Evolutionary conservation across 495 filamentous ascomycete species (phyloP).

Genomic region (Aspergillus kassunensis): DNA sequence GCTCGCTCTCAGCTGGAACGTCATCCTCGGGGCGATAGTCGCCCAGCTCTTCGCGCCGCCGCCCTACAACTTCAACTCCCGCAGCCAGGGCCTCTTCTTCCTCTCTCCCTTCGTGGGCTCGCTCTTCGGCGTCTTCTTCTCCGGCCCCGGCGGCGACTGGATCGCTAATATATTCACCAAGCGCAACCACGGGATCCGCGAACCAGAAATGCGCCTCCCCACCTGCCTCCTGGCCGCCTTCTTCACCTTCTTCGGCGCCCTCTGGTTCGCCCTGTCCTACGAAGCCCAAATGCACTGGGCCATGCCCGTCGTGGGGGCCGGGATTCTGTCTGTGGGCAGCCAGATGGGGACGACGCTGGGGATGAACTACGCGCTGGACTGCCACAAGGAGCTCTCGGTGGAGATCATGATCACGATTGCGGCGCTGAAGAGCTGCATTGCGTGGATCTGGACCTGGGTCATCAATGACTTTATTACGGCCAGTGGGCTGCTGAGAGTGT

Average conservation of each 20-base stretch:
- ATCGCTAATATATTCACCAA: slow-evolving; percentile 47
- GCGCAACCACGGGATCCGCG: slow-evolving; percentile 47
- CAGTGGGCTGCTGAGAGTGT: slow-evolving; percentile 13
- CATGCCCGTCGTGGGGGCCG: slow-evolving; percentile 21
- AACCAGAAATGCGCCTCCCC: slow-evolving; percentile 53
- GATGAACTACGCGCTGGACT: slow-evolving; percentile 23
- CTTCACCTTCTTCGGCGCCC: slow-evolving; percentile 19
- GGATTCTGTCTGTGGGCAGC: slow-evolving; percentile 21
- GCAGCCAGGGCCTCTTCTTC: slow-evolving; percentile 46
- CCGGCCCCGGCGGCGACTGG: slow-evolving; percentile 45
- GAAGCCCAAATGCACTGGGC: slow-evolving; percentile 17
- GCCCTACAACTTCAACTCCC: slow-evolving; percentile 48
- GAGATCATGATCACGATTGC: slow-evolving; percentile 22
- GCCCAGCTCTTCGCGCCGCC: slow-evolving; percentile 46
- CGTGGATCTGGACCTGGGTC: slow-evolving; percentile 25
- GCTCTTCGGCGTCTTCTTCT: slow-evolving; percentile 45
- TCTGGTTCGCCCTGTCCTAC: slow-evolving; percentile 18
- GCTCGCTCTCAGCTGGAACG: slow-evolving; percentile 35
- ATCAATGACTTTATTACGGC: slow-evolving; percentile 21
- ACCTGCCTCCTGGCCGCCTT: slow-evolving; percentile 23
- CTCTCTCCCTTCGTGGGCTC: slow-evolving; percentile 46
- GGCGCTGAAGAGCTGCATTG: slow-evolving; percentile 18
- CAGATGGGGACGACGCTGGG: slow-evolving; percentile 24
- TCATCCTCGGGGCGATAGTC: slow-evolving; percentile 50
- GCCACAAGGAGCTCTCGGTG: slow-evolving; percentile 23